phyloP scores from a whole-genome alignment of 2,329 filamentous ascomycete species.

The Paraconiothyrium sp. region DNA sequence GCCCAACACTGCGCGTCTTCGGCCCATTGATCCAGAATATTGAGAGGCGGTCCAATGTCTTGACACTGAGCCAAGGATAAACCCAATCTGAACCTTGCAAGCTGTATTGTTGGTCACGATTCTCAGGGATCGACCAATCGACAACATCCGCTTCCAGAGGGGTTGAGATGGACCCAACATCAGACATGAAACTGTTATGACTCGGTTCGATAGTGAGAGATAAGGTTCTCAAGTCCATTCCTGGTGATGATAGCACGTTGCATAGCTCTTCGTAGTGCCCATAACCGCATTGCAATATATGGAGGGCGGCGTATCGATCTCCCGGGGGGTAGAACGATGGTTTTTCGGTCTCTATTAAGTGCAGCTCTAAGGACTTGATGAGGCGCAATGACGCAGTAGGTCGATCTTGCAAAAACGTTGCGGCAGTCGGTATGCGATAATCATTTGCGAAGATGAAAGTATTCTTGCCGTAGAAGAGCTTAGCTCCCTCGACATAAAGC shows the following conservation, averaged over 20 bases:
- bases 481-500: slow-evolving; percentile 31
- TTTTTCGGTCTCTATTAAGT: slow-evolving; percentile 32
- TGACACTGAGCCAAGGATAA: slow-evolving; percentile 27
- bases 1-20: slow-evolving; percentile 24
- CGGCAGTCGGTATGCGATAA: slow-evolving; percentile 34
- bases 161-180: not conserved
- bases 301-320: slow-evolving; percentile 29
- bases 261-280: slow-evolving; percentile 35
- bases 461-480: slow-evolving; percentile 35
- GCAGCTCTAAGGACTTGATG: slow-evolving; percentile 29
- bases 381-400: slow-evolving; percentile 23
- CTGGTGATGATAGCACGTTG: slow-evolving; percentile 28
- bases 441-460: slow-evolving; percentile 32
- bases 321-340: slow-evolving; percentile 23
- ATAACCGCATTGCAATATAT: slow-evolving; percentile 31
- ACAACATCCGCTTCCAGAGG: not conserved
- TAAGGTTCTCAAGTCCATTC: slow-evolving; percentile 28
- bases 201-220: slow-evolving; percentile 28
- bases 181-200: not conserved
- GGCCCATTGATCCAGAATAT: slow-evolving; percentile 30
- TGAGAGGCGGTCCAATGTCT: slow-evolving; percentile 24
- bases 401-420: slow-evolving; percentile 35
- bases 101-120: not conserved
- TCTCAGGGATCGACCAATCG: slow-evolving; percentile 16
- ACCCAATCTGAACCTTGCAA: slow-evolving; percentile 26